A percentile compares a stretch with the other conserved stretches of the same genome.
These are phyloP conservation scores for Sporothrix euskadiensis DNA, from an alignment of 2,329 filamentous ascomycete species.

Conservation along the genomic window DNA sequence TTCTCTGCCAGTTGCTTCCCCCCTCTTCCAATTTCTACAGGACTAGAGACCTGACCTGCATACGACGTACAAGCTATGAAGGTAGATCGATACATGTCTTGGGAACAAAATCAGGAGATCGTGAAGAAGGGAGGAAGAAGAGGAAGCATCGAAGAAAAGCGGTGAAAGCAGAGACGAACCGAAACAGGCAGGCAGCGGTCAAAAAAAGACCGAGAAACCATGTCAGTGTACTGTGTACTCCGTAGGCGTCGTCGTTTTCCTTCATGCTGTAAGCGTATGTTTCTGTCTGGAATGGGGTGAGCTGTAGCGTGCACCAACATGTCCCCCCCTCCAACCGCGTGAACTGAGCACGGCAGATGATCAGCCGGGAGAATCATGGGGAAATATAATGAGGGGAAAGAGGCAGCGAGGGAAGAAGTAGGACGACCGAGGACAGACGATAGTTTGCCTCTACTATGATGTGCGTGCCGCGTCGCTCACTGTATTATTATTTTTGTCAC, in stretches of 20 bases:
- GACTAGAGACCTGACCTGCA: neutral
- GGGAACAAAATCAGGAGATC: neutral
- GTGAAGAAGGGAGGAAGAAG: neutral
- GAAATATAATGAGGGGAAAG: neutral
- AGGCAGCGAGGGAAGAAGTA: neutral
- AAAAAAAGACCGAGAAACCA: neutral
- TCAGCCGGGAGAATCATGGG: slow-evolving; percentile 23
- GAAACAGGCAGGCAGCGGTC: neutral
- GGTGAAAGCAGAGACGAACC: neutral
- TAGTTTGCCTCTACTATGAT: slow-evolving; percentile 9
- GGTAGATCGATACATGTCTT: slow-evolving; percentile 13
- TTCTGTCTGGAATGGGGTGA: neutral
- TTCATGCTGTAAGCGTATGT: neutral
- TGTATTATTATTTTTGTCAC: neutral
- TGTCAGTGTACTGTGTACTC: neutral
- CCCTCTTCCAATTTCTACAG: neutral
- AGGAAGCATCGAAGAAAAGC: neutral
- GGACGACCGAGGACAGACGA: neutral
- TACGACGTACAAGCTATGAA: neutral
- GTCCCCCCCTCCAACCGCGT: neutral
- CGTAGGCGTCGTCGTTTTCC: neutral
- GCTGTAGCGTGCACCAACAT: neutral
- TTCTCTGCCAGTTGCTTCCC: neutral
- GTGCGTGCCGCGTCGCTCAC: slow-evolving; percentile 7
- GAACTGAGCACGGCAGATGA: slow-evolving; percentile 22